Conservation (phyloP, 768 basidiomycete species). For the Podaxis rugospora region DNA sequence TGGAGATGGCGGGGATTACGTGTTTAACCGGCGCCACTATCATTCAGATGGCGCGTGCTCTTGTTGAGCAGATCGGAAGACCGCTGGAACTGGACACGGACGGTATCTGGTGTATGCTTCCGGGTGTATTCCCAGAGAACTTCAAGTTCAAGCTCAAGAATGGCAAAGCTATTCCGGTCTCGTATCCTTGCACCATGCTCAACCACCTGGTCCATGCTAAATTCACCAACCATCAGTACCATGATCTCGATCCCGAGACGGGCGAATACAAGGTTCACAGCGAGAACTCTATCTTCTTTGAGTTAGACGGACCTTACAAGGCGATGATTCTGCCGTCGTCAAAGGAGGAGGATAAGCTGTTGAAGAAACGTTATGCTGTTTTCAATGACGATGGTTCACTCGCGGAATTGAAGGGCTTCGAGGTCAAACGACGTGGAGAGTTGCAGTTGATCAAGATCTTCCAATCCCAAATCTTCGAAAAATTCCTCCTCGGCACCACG, state of each 20-base stretch:
- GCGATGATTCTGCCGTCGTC: conserved; percentile 99
- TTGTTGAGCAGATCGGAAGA: conserved; percentile 96
- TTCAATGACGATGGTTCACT: conserved; percentile 97
- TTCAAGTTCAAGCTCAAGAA: conserved; percentile 89
- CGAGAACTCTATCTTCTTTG: conserved; percentile 99
- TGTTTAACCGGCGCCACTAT: conserved; percentile 97
- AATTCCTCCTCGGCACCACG: conserved; percentile 89
- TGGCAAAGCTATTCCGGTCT: conserved; percentile 86
- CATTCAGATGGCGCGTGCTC: conserved; percentile 96
- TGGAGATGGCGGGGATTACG: conserved; percentile 99
- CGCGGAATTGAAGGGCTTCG: conserved; percentile 99
- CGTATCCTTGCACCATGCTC: conserved; percentile 99
- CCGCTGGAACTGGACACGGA: conserved; percentile 98
- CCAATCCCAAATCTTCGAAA: conserved; percentile 97
- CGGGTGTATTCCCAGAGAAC: conserved; percentile 95
- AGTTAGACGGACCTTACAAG: conserved; percentile 96
- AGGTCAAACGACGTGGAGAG: conserved; percentile 96
- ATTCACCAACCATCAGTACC: conserved; percentile 98
- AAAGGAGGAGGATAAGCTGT: conserved; percentile 96
- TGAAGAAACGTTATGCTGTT: conserved; percentile 99
- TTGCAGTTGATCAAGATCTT: conserved; percentile 99
- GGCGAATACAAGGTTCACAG: conserved; percentile 84
- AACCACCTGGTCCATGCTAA: conserved; percentile 94
- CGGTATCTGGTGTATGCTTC: conserved; percentile 99
- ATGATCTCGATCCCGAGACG: conserved; percentile 80